Evolutionary conservation across 2,329 filamentous ascomycete genomes (phyloP).

Genomic region (Samsoniella hepiali): DNA sequence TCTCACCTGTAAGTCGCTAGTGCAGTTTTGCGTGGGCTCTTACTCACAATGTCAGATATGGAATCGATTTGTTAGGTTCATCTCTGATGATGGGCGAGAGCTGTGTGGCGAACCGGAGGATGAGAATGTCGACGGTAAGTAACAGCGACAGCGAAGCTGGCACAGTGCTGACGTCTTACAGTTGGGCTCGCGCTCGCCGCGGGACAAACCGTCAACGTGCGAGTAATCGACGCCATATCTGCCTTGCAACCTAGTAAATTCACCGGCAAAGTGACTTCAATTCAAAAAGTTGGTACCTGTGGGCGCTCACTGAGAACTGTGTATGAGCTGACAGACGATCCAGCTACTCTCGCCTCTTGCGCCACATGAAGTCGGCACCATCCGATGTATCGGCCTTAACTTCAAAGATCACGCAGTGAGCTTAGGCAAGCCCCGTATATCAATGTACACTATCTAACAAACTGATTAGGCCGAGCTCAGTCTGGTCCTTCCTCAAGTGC

Average conservation of each 20-base stretch:
- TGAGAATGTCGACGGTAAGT: slow-evolving; percentile 23
- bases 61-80: slow-evolving; percentile 26
- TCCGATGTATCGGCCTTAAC: slow-evolving; percentile 49
- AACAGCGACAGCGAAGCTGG: background rate
- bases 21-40: background rate
- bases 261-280: slow-evolving; percentile 29
- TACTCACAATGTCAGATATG: slow-evolving; percentile 20
- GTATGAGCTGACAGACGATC: background rate
- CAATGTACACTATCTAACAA: background rate
- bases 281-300: slow-evolving; percentile 20
- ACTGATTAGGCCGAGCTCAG: slow-evolving; percentile 26
- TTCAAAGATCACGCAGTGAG: slow-evolving; percentile 34
- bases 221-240: slow-evolving; percentile 23
- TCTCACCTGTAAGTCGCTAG: background rate
- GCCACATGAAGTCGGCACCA: slow-evolving; percentile 17
- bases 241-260: slow-evolving; percentile 29
- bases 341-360: slow-evolving; percentile 22
- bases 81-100: slow-evolving; percentile 25
- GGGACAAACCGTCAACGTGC: slow-evolving; percentile 20
- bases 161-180: slow-evolving; percentile 1
- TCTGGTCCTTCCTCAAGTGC: slow-evolving; percentile 23
- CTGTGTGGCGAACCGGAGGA: slow-evolving; percentile 28
- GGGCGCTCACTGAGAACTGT: background rate
- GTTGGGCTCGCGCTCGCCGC: slow-evolving; percentile 25
- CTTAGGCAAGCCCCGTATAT: background rate